Conservation (phyloP, 495 filamentous ascomycete genomes). For the Penicilliopsis zonata region DNA sequence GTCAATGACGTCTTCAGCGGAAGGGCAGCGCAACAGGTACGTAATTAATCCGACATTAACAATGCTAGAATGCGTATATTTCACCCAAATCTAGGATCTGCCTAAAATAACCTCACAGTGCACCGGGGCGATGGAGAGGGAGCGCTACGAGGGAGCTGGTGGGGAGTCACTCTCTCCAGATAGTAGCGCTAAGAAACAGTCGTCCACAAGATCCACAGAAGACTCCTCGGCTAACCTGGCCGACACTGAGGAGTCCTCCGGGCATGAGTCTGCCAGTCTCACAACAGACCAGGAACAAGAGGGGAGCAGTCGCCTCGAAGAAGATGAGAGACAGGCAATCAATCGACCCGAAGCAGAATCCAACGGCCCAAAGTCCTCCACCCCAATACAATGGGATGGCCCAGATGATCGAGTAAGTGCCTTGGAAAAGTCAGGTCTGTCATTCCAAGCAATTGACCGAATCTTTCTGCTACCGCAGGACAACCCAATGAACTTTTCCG, state of each 20-base stretch:
- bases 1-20: too few relatives aligned
- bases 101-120: too few relatives aligned
- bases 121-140: too few relatives aligned
- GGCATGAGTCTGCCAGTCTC: background rate
- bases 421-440: background rate
- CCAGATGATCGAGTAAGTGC: constrained; percentile 39
- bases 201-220: too few relatives aligned
- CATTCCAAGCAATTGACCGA: background rate
- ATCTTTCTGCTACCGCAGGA: constrained; percentile 11
- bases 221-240: background rate
- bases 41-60: too few relatives aligned
- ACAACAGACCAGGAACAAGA: background rate
- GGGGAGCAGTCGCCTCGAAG: constrained; percentile 1
- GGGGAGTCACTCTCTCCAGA: too few relatives aligned
- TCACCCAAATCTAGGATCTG: too few relatives aligned
- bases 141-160: too few relatives aligned
- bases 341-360: constrained; percentile 5
- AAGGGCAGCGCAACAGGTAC: too few relatives aligned
- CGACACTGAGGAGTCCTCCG: constrained; percentile 1
- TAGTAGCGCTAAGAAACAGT: too few relatives aligned
- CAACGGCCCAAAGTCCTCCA: constrained; percentile 17
- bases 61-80: too few relatives aligned
- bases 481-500: constrained; percentile 60
- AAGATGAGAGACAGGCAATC: constrained; percentile 12
- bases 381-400: constrained; percentile 32